These are phyloP conservation scores for Boletellus dicymbophilus DNA, from an alignment of 1,284 basidiomycete species.

Conservation along the genomic window DNA sequence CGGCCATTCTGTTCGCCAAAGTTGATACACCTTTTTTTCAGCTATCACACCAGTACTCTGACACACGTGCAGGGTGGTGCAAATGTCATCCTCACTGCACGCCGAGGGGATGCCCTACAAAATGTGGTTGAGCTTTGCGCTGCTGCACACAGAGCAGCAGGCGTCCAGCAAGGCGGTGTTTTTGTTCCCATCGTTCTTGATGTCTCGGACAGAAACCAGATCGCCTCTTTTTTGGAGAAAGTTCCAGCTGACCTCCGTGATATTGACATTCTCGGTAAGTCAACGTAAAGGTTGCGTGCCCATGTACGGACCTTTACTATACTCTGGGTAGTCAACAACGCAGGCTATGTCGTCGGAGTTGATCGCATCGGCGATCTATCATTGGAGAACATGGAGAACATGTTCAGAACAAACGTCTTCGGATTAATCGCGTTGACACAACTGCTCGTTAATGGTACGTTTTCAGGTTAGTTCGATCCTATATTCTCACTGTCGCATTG, in stretches of 20 bases:
- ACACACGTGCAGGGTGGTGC: slow-evolving; percentile 60
- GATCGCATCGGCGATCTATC: slow-evolving; percentile 83
- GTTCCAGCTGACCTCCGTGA: slow-evolving; percentile 67
- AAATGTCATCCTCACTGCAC: slow-evolving; percentile 75
- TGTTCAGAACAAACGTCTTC: slow-evolving; percentile 94
- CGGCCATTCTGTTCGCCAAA: slow-evolving; percentile 84
- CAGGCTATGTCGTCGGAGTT: slow-evolving; percentile 83
- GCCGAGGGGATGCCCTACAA: slow-evolving; percentile 65
- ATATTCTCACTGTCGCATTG: not conserved
- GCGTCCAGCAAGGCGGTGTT: slow-evolving; percentile 69
- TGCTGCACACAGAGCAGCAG: slow-evolving; percentile 71
- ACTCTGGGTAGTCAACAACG: slow-evolving; percentile 72
- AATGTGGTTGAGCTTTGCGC: slow-evolving; percentile 66
- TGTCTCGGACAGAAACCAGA: slow-evolving; percentile 71
- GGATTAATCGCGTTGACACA: slow-evolving; percentile 88
- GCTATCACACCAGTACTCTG: not conserved
- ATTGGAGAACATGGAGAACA: slow-evolving; percentile 76
- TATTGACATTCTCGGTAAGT: slow-evolving; percentile 76
- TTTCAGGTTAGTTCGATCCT: not conserved
- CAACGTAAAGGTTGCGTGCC: not conserved
- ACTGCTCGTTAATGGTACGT: slow-evolving; percentile 68
- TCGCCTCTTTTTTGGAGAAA: slow-evolving; percentile 66
- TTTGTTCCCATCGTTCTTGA: slow-evolving; percentile 72
- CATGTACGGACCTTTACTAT: not conserved
- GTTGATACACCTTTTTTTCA: slow-evolving; percentile 36